Conservation (phyloP, 1,139 yeast species). For the Suhomyces chickasaworum region DNA sequence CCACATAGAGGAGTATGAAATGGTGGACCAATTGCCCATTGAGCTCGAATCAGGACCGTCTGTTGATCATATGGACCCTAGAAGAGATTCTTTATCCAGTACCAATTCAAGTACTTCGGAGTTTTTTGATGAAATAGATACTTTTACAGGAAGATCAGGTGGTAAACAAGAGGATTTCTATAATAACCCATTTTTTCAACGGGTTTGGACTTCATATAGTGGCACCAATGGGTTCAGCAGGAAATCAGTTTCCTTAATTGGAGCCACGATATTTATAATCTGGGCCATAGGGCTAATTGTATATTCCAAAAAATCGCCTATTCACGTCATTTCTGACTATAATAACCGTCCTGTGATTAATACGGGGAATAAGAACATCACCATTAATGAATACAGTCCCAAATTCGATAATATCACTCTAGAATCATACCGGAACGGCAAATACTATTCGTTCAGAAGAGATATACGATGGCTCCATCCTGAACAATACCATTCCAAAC, state of each 20-base stretch:
- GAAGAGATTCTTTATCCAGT: constrained; percentile 1
- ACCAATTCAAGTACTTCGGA: constrained; percentile 25
- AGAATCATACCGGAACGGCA: constrained; percentile 28
- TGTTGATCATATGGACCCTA: background rate
- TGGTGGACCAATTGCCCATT: constrained; percentile 22
- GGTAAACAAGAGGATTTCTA: constrained; percentile 28
- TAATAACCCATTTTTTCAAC: constrained; percentile 29
- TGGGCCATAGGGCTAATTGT: constrained; percentile 37
- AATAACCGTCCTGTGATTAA: constrained; percentile 34
- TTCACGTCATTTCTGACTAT: constrained; percentile 22
- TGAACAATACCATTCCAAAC: constrained; percentile 32
- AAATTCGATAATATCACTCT: constrained; percentile 34
- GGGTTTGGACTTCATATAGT: constrained; percentile 24
- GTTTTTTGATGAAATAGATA: constrained; percentile 34
- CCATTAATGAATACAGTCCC: constrained; percentile 35
- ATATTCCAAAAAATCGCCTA: constrained; percentile 33
- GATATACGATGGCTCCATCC: constrained; percentile 33
- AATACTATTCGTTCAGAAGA: constrained; percentile 22
- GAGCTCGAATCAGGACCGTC: constrained; percentile 5
- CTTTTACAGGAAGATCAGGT: constrained; percentile 17
- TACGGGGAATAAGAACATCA: constrained; percentile 33
- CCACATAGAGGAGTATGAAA: constrained; percentile 26
- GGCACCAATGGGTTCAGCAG: constrained; percentile 15
- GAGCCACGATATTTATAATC: constrained; percentile 10
- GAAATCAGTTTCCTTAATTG: constrained; percentile 13